Evolutionary conservation across 805 yeast genomes (phyloP), one percentile per base, ranked within the genome.

Genomic region (Saturnispora sekii): DNA sequence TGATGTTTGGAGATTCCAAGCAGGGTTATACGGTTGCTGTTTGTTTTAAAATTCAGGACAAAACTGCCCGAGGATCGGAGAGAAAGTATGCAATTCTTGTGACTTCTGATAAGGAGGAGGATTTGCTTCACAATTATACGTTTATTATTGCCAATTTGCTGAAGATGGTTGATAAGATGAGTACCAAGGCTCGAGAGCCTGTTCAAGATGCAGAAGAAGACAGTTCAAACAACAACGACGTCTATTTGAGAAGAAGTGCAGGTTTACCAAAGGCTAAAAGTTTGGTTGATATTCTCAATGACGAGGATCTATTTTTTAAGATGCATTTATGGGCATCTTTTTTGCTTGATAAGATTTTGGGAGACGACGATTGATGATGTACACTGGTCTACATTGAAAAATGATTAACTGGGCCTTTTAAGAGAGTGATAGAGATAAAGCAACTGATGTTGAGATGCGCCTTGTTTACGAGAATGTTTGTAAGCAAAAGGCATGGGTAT

Each of bases 21-120:
- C 68, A 75, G 46, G 89, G 89, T 0, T 72, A 73, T 50, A 76
- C 85, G 28, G 59, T 82, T 7, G 69, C 74, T 11, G 66, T 74
- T 46, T 71, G 79, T 3, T 81, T 83, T 64, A 80, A 80, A 56
- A 59, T 81, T 29, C 66, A 68, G 35, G 90, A 83, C 58, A 62
- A 69, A 10, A 74, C 76, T 40, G 88, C 90, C 0, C 66, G 90
- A 45, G 90, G 90, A 2, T 76, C 82, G 1, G 88, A 83, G 57
- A 64, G 90, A 47, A 72, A 83, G 43, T 83, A 81, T 52, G 68
- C 81, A 1, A 58, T 80, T 15, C 68, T 81, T 46, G 76, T 81
- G 11, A 70, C 79, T 1, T 64, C 74, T 10, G 83, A 79, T 52
- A 63, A 69, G 16, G 84, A 75, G 48, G 54, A 63, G n/a, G 69